Conservation (phyloP, 2,329 filamentous ascomycete genomes). For the Phialophora macrospora region DNA sequence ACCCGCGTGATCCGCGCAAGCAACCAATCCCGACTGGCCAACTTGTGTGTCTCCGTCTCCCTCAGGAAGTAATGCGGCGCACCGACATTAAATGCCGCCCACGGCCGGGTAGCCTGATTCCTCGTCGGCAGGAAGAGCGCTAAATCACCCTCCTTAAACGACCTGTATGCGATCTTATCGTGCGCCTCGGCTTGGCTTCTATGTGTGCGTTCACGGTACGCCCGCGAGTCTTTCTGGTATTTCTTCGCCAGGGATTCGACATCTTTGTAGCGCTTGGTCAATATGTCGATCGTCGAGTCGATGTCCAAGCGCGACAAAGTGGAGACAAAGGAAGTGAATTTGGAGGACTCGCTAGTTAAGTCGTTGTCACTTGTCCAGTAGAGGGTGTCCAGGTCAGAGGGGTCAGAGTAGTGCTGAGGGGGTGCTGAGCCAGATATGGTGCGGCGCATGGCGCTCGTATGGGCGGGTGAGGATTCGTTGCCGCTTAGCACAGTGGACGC, state of each 20-base stretch:
- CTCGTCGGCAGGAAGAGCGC: slow-evolving; percentile 92
- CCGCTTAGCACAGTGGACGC: slow-evolving; percentile 52
- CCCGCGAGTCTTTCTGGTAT: slow-evolving; percentile 84
- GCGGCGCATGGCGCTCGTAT: slow-evolving; percentile 45
- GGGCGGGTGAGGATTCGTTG: slow-evolving; percentile 36
- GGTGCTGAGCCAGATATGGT: slow-evolving; percentile 57
- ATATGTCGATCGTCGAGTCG: slow-evolving; percentile 79
- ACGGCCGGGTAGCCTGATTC: slow-evolving; percentile 91
- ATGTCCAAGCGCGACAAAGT: slow-evolving; percentile 79
- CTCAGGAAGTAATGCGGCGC: slow-evolving; percentile 96
- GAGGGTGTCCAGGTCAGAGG: slow-evolving; percentile 72
- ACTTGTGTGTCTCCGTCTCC: slow-evolving; percentile 85
- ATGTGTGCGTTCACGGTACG: slow-evolving; percentile 86
- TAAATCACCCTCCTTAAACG: slow-evolving; percentile 95
- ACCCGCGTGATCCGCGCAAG: slow-evolving; percentile 89
- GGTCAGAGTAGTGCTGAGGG: slow-evolving; percentile 63
- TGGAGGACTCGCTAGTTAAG: slow-evolving; percentile 68
- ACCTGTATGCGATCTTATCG: slow-evolving; percentile 92
- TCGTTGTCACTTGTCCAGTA: slow-evolving; percentile 80
- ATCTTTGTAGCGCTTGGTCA: slow-evolving; percentile 89
- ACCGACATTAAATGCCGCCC: slow-evolving; percentile 98
- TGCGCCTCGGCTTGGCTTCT: slow-evolving; percentile 80
- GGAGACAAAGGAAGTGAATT: slow-evolving; percentile 75
- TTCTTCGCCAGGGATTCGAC: slow-evolving; percentile 92
- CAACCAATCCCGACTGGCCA: slow-evolving; percentile 90